Conservation (phyloP, 257 asterid species). For the Cynanchum wilfordii region DNA sequence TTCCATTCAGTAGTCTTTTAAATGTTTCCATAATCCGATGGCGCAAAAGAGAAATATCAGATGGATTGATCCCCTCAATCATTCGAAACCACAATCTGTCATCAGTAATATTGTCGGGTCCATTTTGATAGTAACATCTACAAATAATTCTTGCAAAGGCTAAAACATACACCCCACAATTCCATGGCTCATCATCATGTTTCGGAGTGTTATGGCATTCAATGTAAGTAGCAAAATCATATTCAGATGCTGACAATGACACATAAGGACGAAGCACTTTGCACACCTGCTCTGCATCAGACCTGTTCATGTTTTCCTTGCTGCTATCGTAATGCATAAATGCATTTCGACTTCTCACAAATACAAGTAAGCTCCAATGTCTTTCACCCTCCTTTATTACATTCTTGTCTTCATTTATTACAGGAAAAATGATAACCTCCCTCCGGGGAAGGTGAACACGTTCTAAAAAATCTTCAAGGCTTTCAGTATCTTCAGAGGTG, state of each 20-base stretch:
- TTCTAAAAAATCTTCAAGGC: conserved; percentile 54
- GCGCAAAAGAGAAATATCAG: conserved; percentile 45
- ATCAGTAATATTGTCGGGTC: conserved; percentile 8
- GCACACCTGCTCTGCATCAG: conserved; percentile 42
- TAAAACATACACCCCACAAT: conserved; percentile 70
- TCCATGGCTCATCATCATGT: conserved; percentile 60
- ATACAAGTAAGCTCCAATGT: conserved; percentile 81
- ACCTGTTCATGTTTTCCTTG: conserved; percentile 23
- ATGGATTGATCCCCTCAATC: conserved; percentile 45
- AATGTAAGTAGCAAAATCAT: conserved; percentile 26
- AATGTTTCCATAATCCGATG: conserved; percentile 47
- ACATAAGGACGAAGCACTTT: conserved; percentile 31
- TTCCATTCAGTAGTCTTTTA: conserved; percentile 36
- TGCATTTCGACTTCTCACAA: conserved; percentile 37
- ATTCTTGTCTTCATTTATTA: conserved; percentile 58
- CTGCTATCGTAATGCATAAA: conserved; percentile 80
- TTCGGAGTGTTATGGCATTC: conserved; percentile 41
- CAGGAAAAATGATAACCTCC: conserved; percentile 60
- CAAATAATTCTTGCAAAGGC: conserved; percentile 63
- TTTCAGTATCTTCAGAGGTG: conserved; percentile 40
- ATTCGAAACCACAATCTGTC: conserved; percentile 44
- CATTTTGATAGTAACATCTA: conserved; percentile 34
- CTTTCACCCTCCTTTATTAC: conserved; percentile 81
- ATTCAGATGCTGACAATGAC: not conserved
- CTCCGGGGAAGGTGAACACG: conserved; percentile 54